Evolutionary conservation across 805 yeast species (phyloP), one percentile per base, ranked within the genome.

Genomic region (Ogataea philodendri): DNA sequence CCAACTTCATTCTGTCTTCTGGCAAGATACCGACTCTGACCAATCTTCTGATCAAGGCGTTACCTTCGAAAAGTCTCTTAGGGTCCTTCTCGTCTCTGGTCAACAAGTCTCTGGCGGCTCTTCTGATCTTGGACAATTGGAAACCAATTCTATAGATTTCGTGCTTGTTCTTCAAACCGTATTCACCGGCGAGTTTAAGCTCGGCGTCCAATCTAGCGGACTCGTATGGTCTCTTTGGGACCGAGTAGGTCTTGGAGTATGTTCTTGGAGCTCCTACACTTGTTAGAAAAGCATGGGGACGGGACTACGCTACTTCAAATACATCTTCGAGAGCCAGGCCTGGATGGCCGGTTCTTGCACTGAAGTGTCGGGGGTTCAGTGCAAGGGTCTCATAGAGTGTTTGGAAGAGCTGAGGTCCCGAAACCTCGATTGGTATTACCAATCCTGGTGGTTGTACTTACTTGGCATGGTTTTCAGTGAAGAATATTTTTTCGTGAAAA

Each of bases 41-140:
- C 68, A 93, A 83, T 82, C 97, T 88, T 83, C 98, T 89, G 76
- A 93, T 93, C 70, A 93, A 87, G 68, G 98, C 98, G 70, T 93
- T 93, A 85, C 98, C 98, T 78, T 93, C 98, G 81, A 93, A 93
- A 67, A 93, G 84, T 80, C 98, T 88, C 87, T 89, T 93, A 83
- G 96, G 97, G 76, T 93, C 98, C 83, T 93, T 93, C 81, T 93
- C 98, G 66, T 93, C 98, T 80, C 96, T 88, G 80, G 98, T 93
- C 74, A 93, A 83, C 65, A 93, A 79, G 67, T 93, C 97, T 84
- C 98, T 95, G 68, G 98, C 98, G 72, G 98, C 98, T 80, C 98
- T 88, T 80, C 98, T 89, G 70, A 93, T 90, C 83, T 93, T 93
- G 53, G 98, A 93, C 67, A 93, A 85, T 78, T 93, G 97, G 82